Base-by-base conservation (phyloP, 2,329 filamentous ascomycete species). In the Ophiosphaerella herpotricha region DNA sequence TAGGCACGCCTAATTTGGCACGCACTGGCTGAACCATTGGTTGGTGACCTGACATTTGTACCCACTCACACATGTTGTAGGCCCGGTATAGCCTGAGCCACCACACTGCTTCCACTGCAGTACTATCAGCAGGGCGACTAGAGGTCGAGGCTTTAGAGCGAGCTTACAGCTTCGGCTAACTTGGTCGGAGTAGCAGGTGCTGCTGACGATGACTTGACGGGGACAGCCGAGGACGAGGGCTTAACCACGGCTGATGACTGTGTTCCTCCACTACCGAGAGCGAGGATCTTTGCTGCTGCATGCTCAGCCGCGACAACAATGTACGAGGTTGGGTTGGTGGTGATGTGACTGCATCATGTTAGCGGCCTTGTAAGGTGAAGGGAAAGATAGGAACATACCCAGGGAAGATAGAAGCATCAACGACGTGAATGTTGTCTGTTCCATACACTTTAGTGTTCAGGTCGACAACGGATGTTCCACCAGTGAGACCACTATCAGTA, bases 381-480 rank as follows among this genome's bases (percentile, higher is more conserved):
- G 21, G 16, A 9, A 29, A 47, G 35, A 32, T 23, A 21, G 21
- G n/a, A 34, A 16, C 35, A 61, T 66, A 71, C 67, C 68, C 71
- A 44, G 77, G 77, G 58, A 77, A 79, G 32, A 79, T 72, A 0
- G 75, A 78, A 1, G 75, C 77, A 52, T 79, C 77, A 5, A 79
- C 77, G 4, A 79, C 77, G 49, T 76, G 70, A 18, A 79, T 73
- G 42, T 78, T 78, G 29, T 70, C 54, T 2, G 77, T 77, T n/a
- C 72, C 72, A 63, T 80, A 67, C 3, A 82, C 80, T 39, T 79
- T 73, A 43, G 80, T 78, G 64, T 77, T 77, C 29, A 75, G 72
- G 52, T 82, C 79, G 0, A 82, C 75, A 7, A 81, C 79, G 0
- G 78, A 68, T 18, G 74, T 72, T 40, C 76, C 75, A 35, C 71